Conservation (phyloP, 2,329 filamentous ascomycete species). For the Hypoxylon sp. region DNA sequence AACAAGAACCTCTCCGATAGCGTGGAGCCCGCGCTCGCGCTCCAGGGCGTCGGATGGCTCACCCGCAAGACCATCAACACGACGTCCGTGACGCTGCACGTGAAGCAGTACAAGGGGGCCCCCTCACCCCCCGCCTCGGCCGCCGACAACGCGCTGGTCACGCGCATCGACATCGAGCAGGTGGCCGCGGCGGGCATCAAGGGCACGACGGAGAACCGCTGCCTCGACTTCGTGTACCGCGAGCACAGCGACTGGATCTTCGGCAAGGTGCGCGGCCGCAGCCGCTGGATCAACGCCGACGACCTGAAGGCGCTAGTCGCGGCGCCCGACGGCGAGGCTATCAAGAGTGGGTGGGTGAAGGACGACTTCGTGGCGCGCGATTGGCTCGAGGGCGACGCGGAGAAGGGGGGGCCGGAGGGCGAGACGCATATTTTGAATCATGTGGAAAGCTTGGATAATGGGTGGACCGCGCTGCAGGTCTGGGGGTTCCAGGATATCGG, state of each 20-base stretch:
- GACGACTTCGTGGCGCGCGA: slow-evolving; percentile 75
- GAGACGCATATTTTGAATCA: slow-evolving; percentile 75
- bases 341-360: slow-evolving; percentile 61
- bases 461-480: slow-evolving; percentile 70
- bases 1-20: slow-evolving; percentile 82
- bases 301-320: slow-evolving; percentile 70
- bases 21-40: slow-evolving; percentile 76
- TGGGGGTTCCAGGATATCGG: slow-evolving; percentile 73
- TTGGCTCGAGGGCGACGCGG: slow-evolving; percentile 71
- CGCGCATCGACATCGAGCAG: slow-evolving; percentile 81
- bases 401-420: slow-evolving; percentile 69
- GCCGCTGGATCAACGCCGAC: slow-evolving; percentile 65
- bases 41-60: slow-evolving; percentile 81
- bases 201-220: slow-evolving; percentile 72
- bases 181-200: slow-evolving; percentile 78
- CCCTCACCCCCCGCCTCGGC: slow-evolving; percentile 59
- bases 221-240: slow-evolving; percentile 67
- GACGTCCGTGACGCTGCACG: slow-evolving; percentile 77
- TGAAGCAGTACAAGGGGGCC: slow-evolving; percentile 68
- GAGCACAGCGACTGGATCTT: slow-evolving; percentile 86
- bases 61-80: slow-evolving; percentile 79
- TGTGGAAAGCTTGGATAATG: slow-evolving; percentile 67
- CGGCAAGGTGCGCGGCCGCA: slow-evolving; percentile 76
- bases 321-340: slow-evolving; percentile 71
- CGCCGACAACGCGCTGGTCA: slow-evolving; percentile 52